These are phyloP conservation scores for Cladosporium sp. DNA, from an alignment of 2,329 filamentous ascomycete species.

Conservation along the genomic window DNA sequence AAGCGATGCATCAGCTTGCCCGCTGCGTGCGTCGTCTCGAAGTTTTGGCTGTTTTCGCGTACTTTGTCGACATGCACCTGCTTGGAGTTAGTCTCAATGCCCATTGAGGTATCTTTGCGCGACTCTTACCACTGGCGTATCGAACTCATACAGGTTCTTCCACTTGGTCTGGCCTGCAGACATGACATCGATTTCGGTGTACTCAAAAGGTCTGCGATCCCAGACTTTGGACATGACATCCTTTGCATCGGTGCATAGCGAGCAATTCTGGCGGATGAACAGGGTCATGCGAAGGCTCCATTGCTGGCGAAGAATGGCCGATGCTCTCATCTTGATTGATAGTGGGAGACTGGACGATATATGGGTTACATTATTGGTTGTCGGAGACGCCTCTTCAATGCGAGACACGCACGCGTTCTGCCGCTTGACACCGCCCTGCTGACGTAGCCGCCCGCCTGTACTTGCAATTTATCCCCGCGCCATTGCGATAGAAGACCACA, in stretches of 20 bases:
- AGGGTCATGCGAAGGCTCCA: conserved; percentile 53
- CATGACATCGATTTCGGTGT: conserved; percentile 66
- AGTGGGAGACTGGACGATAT: no score
- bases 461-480: conserved; percentile 9
- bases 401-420: neutral
- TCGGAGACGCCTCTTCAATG: neutral
- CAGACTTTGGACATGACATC: conserved; percentile 64
- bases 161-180: conserved; percentile 59
- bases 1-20: conserved; percentile 77
- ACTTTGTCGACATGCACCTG: conserved; percentile 61
- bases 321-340: conserved; percentile 16
- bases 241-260: conserved; percentile 66
- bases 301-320: conserved; percentile 15
- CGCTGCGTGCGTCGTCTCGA: conserved; percentile 54
- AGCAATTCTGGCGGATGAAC: conserved; percentile 69
- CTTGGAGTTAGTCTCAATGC: neutral
- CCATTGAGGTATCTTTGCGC: no score
- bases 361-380: no score
- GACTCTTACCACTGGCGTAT: conserved; percentile 67
- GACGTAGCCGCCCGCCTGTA: neutral
- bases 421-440: conserved; percentile 4
- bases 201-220: conserved; percentile 63
- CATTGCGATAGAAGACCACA: neutral
- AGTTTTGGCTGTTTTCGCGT: conserved; percentile 47
- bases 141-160: conserved; percentile 73